Evolutionary conservation across 2,329 filamentous ascomycete genomes (phyloP), one percentile per base, ranked within the genome.

Genomic region (Fusarium lyarnte): DNA sequence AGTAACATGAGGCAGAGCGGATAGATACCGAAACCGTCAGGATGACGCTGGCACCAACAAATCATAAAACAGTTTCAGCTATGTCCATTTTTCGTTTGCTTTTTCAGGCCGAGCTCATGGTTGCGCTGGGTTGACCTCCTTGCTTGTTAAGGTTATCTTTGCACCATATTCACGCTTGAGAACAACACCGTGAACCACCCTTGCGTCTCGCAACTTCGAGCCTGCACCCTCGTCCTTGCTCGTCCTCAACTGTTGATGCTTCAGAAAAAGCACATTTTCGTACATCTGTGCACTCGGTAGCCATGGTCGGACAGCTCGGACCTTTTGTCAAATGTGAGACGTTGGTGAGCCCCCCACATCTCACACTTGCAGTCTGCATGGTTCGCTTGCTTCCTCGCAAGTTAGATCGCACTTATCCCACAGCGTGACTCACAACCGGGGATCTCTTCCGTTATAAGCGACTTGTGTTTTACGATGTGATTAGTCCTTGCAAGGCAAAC

Each of bases 111-210:
- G 55, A 67, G 42, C 59, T 59, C 47, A 47, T 39, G 19, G 19
- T 29, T 57, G 49, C 52, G 52, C 42, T 51, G 45, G 25, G 25
- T 47, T 43, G 36, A 46, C 42, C 54, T 74, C 52, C 55, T 66
- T 47, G 33, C 33, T 59, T 53, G 12, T 29, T 43, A 51, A 53
- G 31, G 58, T 42, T 62, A 47, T 63, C 60, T 61, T 74, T 74
- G 62, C 67, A 58, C 63, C 66, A 70, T 75, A 70, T 78, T 78
- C 76, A 78, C 76, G 76, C 63, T 46, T 31, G 52, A 73, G 54
- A 63, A 70, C 53, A 59, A 43, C 69, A 74, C 57, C 76, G 74
- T 78, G 76, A 75, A 75, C 65, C 41, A 55, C 63, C 66, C 72
- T 70, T 74, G 68, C 63, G 63, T 65, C 63, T 68, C 41, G 47